A percentile compares a stretch with the other conserved stretches of the same genome.
Conservation (phyloP, 2,329 filamentous ascomycete species). For the Pyrenophora tritici-repentis region DNA sequence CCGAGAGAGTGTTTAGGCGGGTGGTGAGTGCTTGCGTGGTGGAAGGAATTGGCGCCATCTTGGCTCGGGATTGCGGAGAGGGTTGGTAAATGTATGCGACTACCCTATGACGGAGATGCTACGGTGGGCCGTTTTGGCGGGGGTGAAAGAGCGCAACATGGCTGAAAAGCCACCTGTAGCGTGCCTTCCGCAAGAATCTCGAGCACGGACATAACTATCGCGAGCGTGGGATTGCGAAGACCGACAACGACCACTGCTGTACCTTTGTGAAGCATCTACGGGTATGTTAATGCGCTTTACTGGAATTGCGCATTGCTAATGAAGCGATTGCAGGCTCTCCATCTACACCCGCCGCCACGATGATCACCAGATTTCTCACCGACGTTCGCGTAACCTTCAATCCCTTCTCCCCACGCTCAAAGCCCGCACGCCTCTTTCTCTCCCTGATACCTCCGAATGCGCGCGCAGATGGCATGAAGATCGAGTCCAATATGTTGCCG, state of each 20-base stretch:
- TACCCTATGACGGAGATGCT: conserved; percentile 38
- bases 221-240: conserved; percentile 9
- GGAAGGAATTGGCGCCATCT: conserved; percentile 44
- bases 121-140: conserved; percentile 30
- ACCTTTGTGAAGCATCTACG: background rate
- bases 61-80: conserved; percentile 33
- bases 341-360: conserved; percentile 48
- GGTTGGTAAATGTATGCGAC: conserved; percentile 27
- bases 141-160: conserved; percentile 19
- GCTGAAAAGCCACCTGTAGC: conserved; percentile 20
- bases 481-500: conserved; percentile 77
- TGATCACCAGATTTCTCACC: conserved; percentile 88
- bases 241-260: conserved; percentile 4
- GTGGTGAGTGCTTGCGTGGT: conserved; percentile 50
- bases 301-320: background rate
- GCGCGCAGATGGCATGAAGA: conserved; percentile 72
- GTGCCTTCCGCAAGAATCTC: conserved; percentile 12
- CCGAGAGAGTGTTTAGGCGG: conserved; percentile 58
- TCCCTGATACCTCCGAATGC: conserved; percentile 81
- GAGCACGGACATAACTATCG: conserved; percentile 33
- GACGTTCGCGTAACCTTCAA: conserved; percentile 87
- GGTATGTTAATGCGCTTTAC: background rate
- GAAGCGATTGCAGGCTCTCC: background rate
- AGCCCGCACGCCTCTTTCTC: conserved; percentile 86
- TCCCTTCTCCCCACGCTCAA: conserved; percentile 79